A percentile compares a stretch with the other conserved stretches of the same genome.
Conservation (phyloP, 257 asterid species). For the Solanum gracilifrons region DNA sequence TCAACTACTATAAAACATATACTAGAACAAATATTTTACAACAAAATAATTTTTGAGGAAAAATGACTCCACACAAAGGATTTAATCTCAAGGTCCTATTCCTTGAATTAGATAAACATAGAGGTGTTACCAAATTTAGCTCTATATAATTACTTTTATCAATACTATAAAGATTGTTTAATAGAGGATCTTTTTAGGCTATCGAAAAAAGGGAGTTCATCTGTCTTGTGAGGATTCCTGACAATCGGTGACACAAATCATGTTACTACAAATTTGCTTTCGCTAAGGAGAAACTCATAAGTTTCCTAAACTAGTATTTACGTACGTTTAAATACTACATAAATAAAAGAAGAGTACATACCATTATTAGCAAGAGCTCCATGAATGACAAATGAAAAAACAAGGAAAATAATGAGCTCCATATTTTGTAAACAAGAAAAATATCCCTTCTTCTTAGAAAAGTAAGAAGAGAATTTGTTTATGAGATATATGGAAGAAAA, state of each 20-base stretch:
- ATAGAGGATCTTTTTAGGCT: background rate
- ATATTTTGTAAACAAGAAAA: background rate
- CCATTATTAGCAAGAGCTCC: slow-evolving; percentile 16
- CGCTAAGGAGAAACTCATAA: background rate
- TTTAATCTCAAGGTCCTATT: background rate
- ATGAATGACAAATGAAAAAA: slow-evolving; percentile 9
- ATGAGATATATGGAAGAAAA: background rate
- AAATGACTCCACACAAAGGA: no score
- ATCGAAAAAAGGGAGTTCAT: background rate
- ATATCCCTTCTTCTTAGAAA: background rate
- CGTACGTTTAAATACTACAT: background rate
- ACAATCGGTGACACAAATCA: background rate
- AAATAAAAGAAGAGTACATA: background rate
- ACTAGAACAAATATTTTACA: no score
- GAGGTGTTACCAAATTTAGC: background rate
- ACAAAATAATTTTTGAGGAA: no score
- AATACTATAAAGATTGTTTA: background rate
- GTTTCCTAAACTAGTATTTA: background rate
- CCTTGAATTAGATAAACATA: background rate
- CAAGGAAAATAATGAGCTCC: slow-evolving; percentile 7
- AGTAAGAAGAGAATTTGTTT: background rate
- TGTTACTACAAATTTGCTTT: background rate
- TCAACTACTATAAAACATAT: background rate
- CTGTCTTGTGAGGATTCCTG: background rate
- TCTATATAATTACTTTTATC: background rate